Percentiles rank a stretch among this genome's conserved stretches.
Conservation (phyloP, 176 grass and related monocot species). For the Ampelocalamus luodianensis region DNA sequence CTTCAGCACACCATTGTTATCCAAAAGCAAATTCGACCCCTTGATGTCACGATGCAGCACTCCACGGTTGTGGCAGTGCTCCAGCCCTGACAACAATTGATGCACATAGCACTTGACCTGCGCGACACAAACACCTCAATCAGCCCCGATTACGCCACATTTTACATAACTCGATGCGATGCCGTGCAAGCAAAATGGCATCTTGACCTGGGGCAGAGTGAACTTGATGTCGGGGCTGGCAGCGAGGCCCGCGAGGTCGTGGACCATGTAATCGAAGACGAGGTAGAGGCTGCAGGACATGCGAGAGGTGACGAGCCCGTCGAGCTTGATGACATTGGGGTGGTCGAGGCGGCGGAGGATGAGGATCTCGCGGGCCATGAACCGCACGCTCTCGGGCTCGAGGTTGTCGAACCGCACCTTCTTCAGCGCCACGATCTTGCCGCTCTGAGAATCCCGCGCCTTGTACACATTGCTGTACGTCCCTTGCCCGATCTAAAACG, state of each 20-base stretch:
- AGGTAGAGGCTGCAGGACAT: constrained; percentile 93
- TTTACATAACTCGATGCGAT: constrained; percentile 16
- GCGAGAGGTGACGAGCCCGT: constrained; percentile 76
- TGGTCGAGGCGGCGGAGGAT: constrained; percentile 81
- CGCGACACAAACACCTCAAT: constrained; percentile 32
- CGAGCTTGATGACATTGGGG: constrained; percentile 81
- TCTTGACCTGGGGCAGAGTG: constrained; percentile 77
- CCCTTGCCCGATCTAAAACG: constrained; percentile 72
- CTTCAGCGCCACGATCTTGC: constrained; percentile 87
- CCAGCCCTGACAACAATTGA: constrained; percentile 74
- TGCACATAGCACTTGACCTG: constrained; percentile 95
- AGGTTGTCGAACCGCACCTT: constrained; percentile 91
- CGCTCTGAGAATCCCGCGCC: constrained; percentile 69
- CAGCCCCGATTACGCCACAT: not conserved
- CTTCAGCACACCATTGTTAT: constrained; percentile 70
- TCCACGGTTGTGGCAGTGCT: constrained; percentile 76
- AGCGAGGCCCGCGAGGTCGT: constrained; percentile 79
- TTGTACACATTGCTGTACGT: constrained; percentile 96
- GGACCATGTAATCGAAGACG: constrained; percentile 89
- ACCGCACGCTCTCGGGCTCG: constrained; percentile 84
- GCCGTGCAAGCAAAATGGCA: constrained; percentile 13
- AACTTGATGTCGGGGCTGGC: constrained; percentile 92
- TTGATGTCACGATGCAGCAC: constrained; percentile 85
- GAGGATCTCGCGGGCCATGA: constrained; percentile 90
- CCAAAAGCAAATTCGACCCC: constrained; percentile 75